Conservation (phyloP, 345 rosid species). For the Orychophragmus violaceus region DNA sequence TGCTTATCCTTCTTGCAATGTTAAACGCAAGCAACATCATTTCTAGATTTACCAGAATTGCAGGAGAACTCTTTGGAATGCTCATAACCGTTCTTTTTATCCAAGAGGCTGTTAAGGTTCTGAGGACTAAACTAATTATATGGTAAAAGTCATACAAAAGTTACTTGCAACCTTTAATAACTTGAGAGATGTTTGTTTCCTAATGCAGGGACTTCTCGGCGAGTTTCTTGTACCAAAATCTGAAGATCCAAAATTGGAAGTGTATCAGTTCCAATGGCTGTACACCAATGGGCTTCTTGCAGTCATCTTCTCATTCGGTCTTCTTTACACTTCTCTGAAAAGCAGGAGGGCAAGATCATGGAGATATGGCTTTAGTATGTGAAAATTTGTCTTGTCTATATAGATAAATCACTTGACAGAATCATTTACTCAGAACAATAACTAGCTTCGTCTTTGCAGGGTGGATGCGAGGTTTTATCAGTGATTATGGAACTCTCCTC, state of each 20-base stretch:
- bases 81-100: slow-evolving; percentile 71
- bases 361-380: slow-evolving; percentile 65
- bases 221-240: slow-evolving; percentile 53
- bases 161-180: neutral
- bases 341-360: slow-evolving; percentile 77
- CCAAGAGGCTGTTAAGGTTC: slow-evolving; percentile 78
- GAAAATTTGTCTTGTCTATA: neutral
- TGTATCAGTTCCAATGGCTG: slow-evolving; percentile 55
- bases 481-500: slow-evolving; percentile 81
- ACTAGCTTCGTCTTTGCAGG: slow-evolving; percentile 35
- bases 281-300: slow-evolving; percentile 69
- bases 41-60: slow-evolving; percentile 71
- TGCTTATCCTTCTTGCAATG: slow-evolving; percentile 59
- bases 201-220: slow-evolving; percentile 50
- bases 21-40: slow-evolving; percentile 59
- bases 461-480: slow-evolving; percentile 55
- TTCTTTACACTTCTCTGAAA: slow-evolving; percentile 55
- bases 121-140: neutral
- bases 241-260: slow-evolving; percentile 39
- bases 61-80: slow-evolving; percentile 89
- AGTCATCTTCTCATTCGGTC: slow-evolving; percentile 59
- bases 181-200: slow-evolving; percentile 7
- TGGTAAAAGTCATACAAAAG: neutral
- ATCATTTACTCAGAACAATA: neutral
- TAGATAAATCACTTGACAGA: neutral